Base-by-base conservation (phyloP, 768 basidiomycete genomes). In the Kwoniella shandongensis region DNA sequence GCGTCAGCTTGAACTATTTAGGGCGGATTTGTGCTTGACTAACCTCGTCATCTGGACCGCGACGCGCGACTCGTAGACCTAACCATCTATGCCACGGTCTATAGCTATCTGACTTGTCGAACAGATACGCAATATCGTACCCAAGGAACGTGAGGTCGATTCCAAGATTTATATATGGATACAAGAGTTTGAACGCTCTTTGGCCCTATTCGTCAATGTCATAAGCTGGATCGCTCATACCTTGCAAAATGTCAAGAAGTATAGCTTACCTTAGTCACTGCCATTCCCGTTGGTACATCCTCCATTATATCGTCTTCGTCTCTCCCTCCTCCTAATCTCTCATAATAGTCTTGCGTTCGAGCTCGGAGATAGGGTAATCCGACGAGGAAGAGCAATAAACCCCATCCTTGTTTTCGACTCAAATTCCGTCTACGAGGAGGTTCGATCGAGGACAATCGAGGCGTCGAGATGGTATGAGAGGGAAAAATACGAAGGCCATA, bases 51-150 rank as follows among this genome's bases (percentile, higher is more conserved):
- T 62, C 57, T 47, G 47, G 45, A 6, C 55, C 64, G 47, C 54
- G 42, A 3, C 96, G 83, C 35, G 89, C 85, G 15, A 97, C 77
- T 66, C 90, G 88, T 6, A 94, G 80, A 5, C 89, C 87, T 41
- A 92, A 82, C 87, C 88, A 88, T 22, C 83, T 80, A 47, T 96
- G 78, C 93, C 93, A 98, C 12, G 94, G 92, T 64, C 93, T 83
- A 76, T 94, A 91, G 70, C 85, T 87, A 4, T 86, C 82, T 17
- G 88, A 89, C 75, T 81, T 82, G 61, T 91, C 90, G 69, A 96
- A 97, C 13, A 97, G 81, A 77, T 96, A 98, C 13, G 86, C 85
- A 44, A 97, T 77, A 73, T 96, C 97, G 80, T 85, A 91, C 3
- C 81, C 77, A 6, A 97, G 80, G 52, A 93, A 78, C 84, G 88